Percentiles rank a stretch among this genome's conserved stretches.
These are phyloP conservation scores for Artemisia annua DNA, from an alignment of 129 eudicot genomes.

Conservation along the genomic window DNA sequence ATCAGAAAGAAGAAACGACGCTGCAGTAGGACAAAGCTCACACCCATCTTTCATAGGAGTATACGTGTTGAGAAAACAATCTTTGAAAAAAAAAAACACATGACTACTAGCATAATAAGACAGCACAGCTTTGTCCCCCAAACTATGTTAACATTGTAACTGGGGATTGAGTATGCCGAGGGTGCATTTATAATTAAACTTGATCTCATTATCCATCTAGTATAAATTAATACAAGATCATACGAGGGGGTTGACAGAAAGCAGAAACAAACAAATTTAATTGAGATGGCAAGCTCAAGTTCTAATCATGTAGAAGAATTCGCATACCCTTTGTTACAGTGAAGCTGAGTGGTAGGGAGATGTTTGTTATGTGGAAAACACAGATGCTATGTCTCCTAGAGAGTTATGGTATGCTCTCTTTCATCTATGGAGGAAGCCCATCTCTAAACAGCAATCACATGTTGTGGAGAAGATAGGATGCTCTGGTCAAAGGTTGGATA, in stretches of 20 bases:
- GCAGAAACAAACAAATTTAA: neutral
- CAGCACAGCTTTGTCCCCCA: no score
- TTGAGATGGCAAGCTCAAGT: conserved; percentile 1
- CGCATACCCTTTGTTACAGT: conserved; percentile 16
- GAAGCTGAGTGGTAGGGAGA: conserved; percentile 6
- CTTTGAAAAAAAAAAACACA: no score
- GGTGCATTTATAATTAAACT: no score
- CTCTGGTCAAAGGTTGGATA: conserved; percentile 26
- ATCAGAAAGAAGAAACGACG: no score
- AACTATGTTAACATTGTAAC: no score
- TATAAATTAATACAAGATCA: no score
- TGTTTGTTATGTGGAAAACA: conserved; percentile 10
- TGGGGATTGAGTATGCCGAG: no score
- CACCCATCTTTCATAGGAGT: no score
- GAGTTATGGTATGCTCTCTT: conserved; percentile 15
- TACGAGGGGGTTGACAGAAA: neutral
- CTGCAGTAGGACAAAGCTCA: no score
- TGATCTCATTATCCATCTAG: no score
- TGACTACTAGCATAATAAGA: no score
- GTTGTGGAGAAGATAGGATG: conserved; percentile 25
- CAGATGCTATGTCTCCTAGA: conserved; percentile 25
- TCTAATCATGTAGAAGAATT: conserved; percentile 10
- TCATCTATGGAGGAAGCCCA: neutral
- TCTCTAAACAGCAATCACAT: neutral
- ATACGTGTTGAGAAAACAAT: no score